phyloP scores from a whole-genome alignment of 129 eudicot genomes.

The Glebionis coronaria region DNA sequence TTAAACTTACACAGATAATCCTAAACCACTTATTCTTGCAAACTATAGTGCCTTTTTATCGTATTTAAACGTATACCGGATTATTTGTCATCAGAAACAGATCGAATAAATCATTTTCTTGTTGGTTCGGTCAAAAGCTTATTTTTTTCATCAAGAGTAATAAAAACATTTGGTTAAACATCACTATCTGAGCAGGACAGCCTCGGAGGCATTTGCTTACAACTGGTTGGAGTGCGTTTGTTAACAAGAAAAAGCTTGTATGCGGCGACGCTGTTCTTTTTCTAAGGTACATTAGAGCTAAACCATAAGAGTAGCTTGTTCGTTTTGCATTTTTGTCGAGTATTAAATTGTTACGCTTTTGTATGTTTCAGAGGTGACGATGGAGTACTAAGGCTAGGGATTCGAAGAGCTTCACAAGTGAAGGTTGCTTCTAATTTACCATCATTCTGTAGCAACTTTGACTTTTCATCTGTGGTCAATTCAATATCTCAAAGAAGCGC shows the following conservation, averaged over 20 bases:
- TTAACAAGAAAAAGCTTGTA: constrained; percentile 90
- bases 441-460: constrained; percentile 34
- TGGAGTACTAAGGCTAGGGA: constrained; percentile 89
- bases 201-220: constrained; percentile 96
- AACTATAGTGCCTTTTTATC: not conserved
- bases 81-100: not conserved
- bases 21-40: not conserved
- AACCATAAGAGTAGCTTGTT: constrained; percentile 4
- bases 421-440: constrained; percentile 38
- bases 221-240: constrained; percentile 98
- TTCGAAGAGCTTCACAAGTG: constrained; percentile 72
- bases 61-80: not conserved
- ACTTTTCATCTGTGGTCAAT: constrained; percentile 39
- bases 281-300: constrained; percentile 47
- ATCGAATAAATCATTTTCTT: not conserved
- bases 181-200: constrained; percentile 58
- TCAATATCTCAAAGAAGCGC: constrained; percentile 50
- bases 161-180: not conserved
- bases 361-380: constrained; percentile 61
- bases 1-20: not conserved
- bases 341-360: not conserved
- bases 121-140: not conserved
- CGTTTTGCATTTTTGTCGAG: not conserved
- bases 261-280: constrained; percentile 98
- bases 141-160: not conserved